Evolutionary conservation across 2,329 filamentous ascomycete species (phyloP).

Genomic region (Epichloe baconii): DNA sequence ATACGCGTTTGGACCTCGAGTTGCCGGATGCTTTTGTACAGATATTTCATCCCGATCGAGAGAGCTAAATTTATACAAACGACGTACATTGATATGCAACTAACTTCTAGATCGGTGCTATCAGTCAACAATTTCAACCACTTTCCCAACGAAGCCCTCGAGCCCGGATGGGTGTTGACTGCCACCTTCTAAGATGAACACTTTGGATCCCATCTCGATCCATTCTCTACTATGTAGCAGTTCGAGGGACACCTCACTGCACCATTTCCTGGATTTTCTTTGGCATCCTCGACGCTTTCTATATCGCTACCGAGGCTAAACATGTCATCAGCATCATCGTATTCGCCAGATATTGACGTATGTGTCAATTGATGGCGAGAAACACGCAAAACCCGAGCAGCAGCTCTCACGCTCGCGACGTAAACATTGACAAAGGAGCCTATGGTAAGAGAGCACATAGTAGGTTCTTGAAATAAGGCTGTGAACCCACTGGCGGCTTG

Average conservation of each 20-base stretch:
- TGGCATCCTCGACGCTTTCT: constrained; percentile 21
- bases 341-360: constrained; percentile 15
- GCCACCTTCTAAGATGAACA: constrained; percentile 60
- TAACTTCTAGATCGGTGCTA: not conserved
- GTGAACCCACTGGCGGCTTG: constrained; percentile 56
- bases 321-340: constrained; percentile 37
- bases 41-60: not conserved
- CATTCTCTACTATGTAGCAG: constrained; percentile 59
- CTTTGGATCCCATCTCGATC: constrained; percentile 56
- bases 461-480: constrained; percentile 54
- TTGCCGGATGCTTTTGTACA: not conserved
- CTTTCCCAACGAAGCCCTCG: constrained; percentile 58
- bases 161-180: constrained; percentile 53
- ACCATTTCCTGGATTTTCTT: constrained; percentile 10
- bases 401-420: constrained; percentile 72
- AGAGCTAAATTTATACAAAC: not conserved
- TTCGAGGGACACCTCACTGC: constrained; percentile 49
- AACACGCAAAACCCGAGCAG: constrained; percentile 58
- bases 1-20: not conserved
- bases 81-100: not conserved
- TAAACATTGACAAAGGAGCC: constrained; percentile 71
- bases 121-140: constrained; percentile 48
- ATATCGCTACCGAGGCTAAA: constrained; percentile 42
- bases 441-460: constrained; percentile 48
- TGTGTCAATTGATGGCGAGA: constrained; percentile 15